Percentiles rank a stretch among this genome's conserved stretches.
Evolutionary conservation across 108 stramenopile species (phyloP).

Genomic region (Craspedostauros australis): DNA sequence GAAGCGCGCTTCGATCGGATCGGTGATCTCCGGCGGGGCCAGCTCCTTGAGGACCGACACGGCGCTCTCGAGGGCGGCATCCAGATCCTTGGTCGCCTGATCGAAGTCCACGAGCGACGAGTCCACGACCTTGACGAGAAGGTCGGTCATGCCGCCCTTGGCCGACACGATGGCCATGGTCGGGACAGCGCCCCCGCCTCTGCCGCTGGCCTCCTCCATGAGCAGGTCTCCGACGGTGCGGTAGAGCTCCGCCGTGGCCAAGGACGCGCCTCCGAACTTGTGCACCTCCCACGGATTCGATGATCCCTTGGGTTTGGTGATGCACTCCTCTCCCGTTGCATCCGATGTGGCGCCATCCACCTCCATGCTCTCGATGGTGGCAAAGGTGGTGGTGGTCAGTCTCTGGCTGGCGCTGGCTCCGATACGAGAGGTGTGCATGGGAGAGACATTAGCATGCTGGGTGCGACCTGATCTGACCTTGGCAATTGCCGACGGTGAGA

Average conservation of each 20-base stretch:
- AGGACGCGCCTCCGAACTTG: slow-evolving; percentile 60
- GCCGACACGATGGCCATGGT: slow-evolving; percentile 84
- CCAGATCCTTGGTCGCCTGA: slow-evolving; percentile 27
- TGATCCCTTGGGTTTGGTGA: slow-evolving; percentile 6
- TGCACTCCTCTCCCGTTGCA: not conserved
- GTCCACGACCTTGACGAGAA: slow-evolving; percentile 58
- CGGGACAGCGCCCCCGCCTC: slow-evolving; percentile 39
- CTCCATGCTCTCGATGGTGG: no score
- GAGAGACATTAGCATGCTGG: no score
- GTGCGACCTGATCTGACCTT: no score
- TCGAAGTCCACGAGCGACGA: slow-evolving; percentile 49
- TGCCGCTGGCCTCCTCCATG: slow-evolving; percentile 34
- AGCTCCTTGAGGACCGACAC: slow-evolving; percentile 37
- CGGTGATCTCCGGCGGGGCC: slow-evolving; percentile 38
- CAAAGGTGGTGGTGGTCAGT: no score
- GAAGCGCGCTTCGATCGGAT: slow-evolving; percentile 40
- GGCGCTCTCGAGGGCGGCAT: slow-evolving; percentile 35
- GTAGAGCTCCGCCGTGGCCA: slow-evolving; percentile 55
- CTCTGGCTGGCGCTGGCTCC: no score
- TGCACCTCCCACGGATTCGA: slow-evolving; percentile 53
- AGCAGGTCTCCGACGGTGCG: slow-evolving; percentile 64
- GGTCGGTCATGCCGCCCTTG: slow-evolving; percentile 79
- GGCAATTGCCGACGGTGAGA: no score
- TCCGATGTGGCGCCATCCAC: no score
- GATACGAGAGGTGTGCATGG: no score